Percentiles rank a stretch among this genome's conserved stretches.
Evolutionary conservation across 2,329 filamentous ascomycete genomes (phyloP).

Genomic region (Coniochaeta pulveracea): DNA sequence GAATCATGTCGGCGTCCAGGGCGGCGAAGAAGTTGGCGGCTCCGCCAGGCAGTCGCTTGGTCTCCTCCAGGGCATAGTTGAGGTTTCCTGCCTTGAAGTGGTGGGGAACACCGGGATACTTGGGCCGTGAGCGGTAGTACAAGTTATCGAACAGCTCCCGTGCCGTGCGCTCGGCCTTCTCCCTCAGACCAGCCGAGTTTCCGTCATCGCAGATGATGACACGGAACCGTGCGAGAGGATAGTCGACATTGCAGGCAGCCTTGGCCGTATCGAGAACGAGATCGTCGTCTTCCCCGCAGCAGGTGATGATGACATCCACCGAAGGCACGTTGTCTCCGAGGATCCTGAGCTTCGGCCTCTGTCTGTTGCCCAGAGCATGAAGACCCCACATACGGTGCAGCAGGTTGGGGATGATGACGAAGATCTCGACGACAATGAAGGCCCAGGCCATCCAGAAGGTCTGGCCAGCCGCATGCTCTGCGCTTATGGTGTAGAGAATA

Average conservation of each 20-base stretch:
- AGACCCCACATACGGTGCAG: constrained; percentile 13
- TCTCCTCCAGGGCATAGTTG: constrained; percentile 44
- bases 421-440: constrained; percentile 12
- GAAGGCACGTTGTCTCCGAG: constrained; percentile 35
- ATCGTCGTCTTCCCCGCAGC: constrained; percentile 44
- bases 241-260: constrained; percentile 43
- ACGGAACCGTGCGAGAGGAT: constrained; percentile 38
- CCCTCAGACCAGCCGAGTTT: constrained; percentile 27
- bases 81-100: constrained; percentile 56
- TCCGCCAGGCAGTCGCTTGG: constrained; percentile 38
- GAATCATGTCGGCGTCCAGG: constrained; percentile 59
- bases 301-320: constrained; percentile 46
- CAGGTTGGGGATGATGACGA: constrained; percentile 11
- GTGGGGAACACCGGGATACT: constrained; percentile 34
- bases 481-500: background rate
- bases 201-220: constrained; percentile 47
- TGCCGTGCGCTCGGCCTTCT: constrained; percentile 21
- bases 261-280: constrained; percentile 44
- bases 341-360: constrained; percentile 36
- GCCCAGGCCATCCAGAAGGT: constrained; percentile 10
- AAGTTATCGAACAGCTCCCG: constrained; percentile 34
- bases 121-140: constrained; percentile 39
- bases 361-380: constrained; percentile 10
- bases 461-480: background rate
- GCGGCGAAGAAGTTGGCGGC: constrained; percentile 49